These are phyloP conservation scores for Gaultheria prostrata DNA, from an alignment of 148 eudicot genomes.

Conservation along the genomic window DNA sequence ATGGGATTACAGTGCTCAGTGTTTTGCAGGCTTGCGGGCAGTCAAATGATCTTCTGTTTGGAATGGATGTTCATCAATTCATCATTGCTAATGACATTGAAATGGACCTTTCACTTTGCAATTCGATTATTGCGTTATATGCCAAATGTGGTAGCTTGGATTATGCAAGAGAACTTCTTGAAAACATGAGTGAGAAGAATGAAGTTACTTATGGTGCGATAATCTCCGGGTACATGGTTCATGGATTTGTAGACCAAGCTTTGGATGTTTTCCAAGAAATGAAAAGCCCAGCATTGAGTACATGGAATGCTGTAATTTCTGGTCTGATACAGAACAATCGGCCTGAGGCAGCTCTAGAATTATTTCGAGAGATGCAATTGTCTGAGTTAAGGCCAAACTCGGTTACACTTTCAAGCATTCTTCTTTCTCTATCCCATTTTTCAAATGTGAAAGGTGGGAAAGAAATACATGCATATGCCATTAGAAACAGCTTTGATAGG, in stretches of 20 bases:
- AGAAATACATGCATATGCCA: constrained; percentile 60
- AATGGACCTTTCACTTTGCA: constrained; percentile 52
- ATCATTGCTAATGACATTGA: constrained; percentile 38
- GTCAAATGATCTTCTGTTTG: constrained; percentile 55
- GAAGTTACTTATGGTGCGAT: constrained; percentile 59
- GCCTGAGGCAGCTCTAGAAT: constrained; percentile 33
- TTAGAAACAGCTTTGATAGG: constrained; percentile 34
- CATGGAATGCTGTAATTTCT: constrained; percentile 65
- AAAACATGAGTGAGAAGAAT: constrained; percentile 57
- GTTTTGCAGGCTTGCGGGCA: constrained; percentile 60
- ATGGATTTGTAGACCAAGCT: constrained; percentile 63
- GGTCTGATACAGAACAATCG: constrained; percentile 53
- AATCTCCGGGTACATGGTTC: constrained; percentile 59
- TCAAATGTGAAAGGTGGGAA: constrained; percentile 48
- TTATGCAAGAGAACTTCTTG: constrained; percentile 58
- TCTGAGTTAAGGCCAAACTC: constrained; percentile 44
- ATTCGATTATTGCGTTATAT: constrained; percentile 53
- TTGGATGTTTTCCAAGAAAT: constrained; percentile 41
- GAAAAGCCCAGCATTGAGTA: constrained; percentile 48
- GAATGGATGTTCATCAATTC: constrained; percentile 51
- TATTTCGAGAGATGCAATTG: constrained; percentile 47
- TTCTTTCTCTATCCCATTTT: constrained; percentile 44
- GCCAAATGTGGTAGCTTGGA: constrained; percentile 77
- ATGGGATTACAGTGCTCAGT: constrained; percentile 46
- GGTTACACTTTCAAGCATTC: constrained; percentile 61